A percentile compares a stretch with the other conserved stretches of the same genome.
Conservation (phyloP, 345 rosid species). For the Eucalyptus sideroxylon region DNA sequence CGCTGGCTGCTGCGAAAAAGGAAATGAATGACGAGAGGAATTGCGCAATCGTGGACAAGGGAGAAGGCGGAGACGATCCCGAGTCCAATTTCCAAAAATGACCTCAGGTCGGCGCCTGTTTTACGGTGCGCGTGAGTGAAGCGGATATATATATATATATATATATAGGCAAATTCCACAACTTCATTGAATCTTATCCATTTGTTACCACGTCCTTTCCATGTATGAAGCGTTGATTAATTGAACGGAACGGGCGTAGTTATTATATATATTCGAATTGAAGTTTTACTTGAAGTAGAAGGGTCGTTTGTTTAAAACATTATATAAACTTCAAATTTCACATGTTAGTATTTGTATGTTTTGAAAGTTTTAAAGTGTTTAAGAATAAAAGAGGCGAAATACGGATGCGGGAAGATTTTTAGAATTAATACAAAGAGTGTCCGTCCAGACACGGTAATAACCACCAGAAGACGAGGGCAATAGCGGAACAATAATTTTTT, state of each 20-base stretch:
- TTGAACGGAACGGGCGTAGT: background rate
- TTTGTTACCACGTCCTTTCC: background rate
- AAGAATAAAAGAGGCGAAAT: background rate
- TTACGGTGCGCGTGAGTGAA: background rate
- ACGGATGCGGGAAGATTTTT: background rate
- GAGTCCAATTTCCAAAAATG: background rate
- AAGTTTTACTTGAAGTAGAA: background rate
- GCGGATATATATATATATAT: background rate
- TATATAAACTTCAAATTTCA: background rate
- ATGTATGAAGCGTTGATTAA: background rate
- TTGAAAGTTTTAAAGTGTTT: background rate
- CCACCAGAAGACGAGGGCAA: background rate
- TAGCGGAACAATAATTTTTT: background rate
- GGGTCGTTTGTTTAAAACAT: too few species aligned
- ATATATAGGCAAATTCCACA: background rate
- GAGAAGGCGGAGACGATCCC: background rate
- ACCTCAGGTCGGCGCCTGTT: background rate
- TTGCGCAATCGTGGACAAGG: background rate
- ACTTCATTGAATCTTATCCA: background rate
- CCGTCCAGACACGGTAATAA: background rate
- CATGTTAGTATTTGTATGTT: background rate
- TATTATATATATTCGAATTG: background rate
- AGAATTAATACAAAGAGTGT: background rate
- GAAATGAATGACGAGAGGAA: background rate
- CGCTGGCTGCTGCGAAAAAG: background rate